Conservation (phyloP, 805 yeast genomes). For the Isabelozyma pseudorhagii region DNA sequence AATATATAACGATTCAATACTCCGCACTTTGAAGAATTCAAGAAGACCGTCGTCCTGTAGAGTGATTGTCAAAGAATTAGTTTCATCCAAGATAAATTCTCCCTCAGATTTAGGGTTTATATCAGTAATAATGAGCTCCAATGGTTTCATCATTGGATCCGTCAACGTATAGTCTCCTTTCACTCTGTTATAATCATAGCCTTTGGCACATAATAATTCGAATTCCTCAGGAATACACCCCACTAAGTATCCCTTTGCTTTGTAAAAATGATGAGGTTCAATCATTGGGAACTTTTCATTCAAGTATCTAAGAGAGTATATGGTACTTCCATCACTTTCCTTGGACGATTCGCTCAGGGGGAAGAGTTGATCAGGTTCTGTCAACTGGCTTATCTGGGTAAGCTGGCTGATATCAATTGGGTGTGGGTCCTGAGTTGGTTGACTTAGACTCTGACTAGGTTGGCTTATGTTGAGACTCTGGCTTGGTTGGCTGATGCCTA, state of each 20-base stretch:
- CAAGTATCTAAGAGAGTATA: neutral
- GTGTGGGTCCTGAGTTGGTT: neutral
- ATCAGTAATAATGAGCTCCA: constrained; percentile 24
- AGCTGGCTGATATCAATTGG: neutral
- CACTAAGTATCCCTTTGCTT: constrained; percentile 15
- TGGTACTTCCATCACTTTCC: neutral
- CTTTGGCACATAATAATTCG: constrained; percentile 24
- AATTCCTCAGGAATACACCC: constrained; percentile 25
- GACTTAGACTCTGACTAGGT: neutral
- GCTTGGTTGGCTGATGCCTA: neutral
- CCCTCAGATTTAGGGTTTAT: neutral
- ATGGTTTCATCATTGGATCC: constrained; percentile 22
- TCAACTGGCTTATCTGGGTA: neutral
- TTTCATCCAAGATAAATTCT: constrained; percentile 3
- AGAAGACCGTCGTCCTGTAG: constrained; percentile 11
- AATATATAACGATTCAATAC: constrained; percentile 14
- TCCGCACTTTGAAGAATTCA: constrained; percentile 6
- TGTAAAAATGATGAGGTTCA: constrained; percentile 9
- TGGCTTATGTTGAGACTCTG: neutral
- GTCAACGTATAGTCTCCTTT: constrained; percentile 5
- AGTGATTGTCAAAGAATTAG: constrained; percentile 10
- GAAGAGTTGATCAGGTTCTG: neutral
- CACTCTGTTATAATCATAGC: constrained; percentile 9
- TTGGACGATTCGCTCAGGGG: neutral
- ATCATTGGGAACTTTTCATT: neutral